Evolutionary conservation across 1,284 basidiomycete genomes (phyloP).

Genomic region (Boletus hoseneyae): DNA sequence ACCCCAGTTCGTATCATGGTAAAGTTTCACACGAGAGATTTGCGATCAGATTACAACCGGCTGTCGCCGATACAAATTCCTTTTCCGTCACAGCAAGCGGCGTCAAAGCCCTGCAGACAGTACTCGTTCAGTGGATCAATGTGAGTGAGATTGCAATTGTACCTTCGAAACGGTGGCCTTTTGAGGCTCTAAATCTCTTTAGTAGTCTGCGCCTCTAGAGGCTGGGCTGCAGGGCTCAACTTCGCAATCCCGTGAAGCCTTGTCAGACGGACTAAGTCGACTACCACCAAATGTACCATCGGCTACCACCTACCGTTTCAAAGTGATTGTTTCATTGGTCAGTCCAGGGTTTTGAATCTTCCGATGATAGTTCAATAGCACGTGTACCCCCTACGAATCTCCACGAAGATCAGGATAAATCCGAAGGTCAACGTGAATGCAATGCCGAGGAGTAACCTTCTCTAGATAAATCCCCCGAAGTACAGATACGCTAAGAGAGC

Average conservation of each 20-base stretch:
- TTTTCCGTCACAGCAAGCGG: conserved; percentile 4
- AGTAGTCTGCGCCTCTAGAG: no score
- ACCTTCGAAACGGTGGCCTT: no score
- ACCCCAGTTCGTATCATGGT: neutral
- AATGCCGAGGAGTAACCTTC: neutral
- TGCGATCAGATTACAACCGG: conserved; percentile 5
- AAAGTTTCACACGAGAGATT: neutral
- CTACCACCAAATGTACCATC: neutral
- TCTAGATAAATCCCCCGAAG: neutral
- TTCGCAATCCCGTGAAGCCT: neutral
- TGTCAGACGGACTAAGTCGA: no score
- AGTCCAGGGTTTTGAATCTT: neutral
- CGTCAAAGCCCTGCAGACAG: neutral
- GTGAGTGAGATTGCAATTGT: conserved; percentile 1
- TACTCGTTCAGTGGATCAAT: no score
- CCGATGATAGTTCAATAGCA: neutral
- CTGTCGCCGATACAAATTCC: neutral
- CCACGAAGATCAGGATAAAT: no score
- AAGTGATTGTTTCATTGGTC: neutral
- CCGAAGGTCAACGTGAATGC: neutral
- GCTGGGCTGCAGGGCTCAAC: no score
- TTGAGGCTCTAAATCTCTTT: no score
- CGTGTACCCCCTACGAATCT: no score
- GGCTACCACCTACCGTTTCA: neutral
- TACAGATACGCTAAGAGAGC: neutral